Evolutionary conservation across 1,139 yeast genomes (phyloP).

Genomic region (Protomyces macrosporus): DNA sequence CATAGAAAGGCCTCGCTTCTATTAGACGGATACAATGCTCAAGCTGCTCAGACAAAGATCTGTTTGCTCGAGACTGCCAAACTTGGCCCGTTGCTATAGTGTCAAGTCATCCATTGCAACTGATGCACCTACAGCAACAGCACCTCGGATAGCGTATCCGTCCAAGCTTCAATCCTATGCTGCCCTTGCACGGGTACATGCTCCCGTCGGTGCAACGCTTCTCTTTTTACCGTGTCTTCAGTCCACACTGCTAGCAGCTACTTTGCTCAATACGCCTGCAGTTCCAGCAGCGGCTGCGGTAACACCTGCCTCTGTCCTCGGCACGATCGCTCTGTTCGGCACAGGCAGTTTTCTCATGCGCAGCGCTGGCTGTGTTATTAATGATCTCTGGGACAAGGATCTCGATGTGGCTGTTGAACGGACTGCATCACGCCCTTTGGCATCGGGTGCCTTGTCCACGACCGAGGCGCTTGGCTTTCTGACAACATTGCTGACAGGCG

Average conservation of each 20-base stretch:
- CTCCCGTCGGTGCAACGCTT: constrained; percentile 88
- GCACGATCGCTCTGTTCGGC: constrained; percentile 52
- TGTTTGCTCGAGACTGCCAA: too few species aligned
- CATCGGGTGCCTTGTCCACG: constrained; percentile 73
- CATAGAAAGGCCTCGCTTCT: too few species aligned
- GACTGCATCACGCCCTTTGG: constrained; percentile 83
- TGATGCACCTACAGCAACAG: background rate
- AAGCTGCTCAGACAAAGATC: background rate
- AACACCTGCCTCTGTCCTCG: constrained; percentile 57
- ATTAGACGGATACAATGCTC: background rate
- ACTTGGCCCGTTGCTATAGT: too few species aligned
- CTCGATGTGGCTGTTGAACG: constrained; percentile 81
- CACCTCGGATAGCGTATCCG: background rate
- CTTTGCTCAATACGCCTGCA: constrained; percentile 51
- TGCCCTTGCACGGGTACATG: constrained; percentile 72
- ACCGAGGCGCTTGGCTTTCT: constrained; percentile 69
- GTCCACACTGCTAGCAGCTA: constrained; percentile 85
- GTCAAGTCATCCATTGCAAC: too few species aligned
- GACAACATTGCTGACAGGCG: constrained; percentile 70
- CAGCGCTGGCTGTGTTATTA: constrained; percentile 96
- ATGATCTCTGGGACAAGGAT: constrained; percentile 78
- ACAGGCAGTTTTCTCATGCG: constrained; percentile 87
- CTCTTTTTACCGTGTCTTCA: constrained; percentile 73
- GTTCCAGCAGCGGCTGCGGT: background rate
- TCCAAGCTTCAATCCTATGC: constrained; percentile 11